Evolutionary conservation across 2,329 filamentous ascomycete genomes (phyloP).

Genomic region (Apiospora arundinis): DNA sequence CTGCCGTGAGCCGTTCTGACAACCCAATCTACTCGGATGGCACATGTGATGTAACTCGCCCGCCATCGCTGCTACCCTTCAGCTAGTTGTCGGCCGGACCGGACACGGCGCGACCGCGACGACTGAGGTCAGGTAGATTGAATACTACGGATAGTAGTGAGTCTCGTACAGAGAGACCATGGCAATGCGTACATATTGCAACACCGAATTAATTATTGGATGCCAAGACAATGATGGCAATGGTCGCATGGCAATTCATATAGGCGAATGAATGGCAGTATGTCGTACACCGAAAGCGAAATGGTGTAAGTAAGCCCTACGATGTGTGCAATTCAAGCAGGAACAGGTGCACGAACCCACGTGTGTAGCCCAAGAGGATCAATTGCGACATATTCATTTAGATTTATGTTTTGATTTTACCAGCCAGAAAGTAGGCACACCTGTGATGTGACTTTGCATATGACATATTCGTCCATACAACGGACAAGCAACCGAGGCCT

Average conservation of each 20-base stretch:
- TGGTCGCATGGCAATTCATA: not conserved
- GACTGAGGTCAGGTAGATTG: not conserved
- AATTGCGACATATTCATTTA: not conserved
- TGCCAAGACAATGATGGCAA: not conserved
- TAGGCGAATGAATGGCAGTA: too few species aligned
- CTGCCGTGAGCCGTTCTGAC: not conserved
- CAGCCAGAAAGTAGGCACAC: not conserved
- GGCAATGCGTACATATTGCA: not conserved
- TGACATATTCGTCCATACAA: constrained; percentile 15
- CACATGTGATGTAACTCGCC: not conserved
- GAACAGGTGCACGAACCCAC: not conserved
- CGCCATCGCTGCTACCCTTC: not conserved
- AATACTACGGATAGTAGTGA: not conserved
- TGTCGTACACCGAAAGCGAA: not conserved
- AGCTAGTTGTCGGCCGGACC: too few species aligned
- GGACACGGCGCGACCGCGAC: not conserved
- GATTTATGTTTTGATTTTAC: not conserved
- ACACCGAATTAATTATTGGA: not conserved
- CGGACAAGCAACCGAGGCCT: not conserved
- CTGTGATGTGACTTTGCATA: too few species aligned
- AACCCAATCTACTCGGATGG: not conserved
- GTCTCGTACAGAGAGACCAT: not conserved
- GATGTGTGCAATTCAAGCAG: not conserved
- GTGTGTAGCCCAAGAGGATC: not conserved
- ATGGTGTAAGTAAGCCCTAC: not conserved